phyloP scores from a whole-genome alignment of 2,329 filamentous ascomycete genomes.

The Ceratocystis smalleyi region DNA sequence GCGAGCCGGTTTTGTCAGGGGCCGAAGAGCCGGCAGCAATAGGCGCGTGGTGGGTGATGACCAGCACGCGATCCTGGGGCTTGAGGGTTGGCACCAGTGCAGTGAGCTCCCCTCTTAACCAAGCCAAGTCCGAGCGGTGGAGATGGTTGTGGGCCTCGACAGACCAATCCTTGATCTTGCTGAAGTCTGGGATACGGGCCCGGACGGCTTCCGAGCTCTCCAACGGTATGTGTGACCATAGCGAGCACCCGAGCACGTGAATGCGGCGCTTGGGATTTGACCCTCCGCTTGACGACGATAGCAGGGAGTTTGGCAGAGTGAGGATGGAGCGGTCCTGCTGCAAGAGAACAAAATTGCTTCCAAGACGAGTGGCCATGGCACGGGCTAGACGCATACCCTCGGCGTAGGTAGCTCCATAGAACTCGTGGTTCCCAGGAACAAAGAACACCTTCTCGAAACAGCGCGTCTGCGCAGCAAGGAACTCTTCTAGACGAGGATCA shows the following conservation, averaged over 20 bases:
- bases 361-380: constrained; percentile 26
- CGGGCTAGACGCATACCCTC: constrained; percentile 26
- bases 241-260: constrained; percentile 37
- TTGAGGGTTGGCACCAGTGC: constrained; percentile 9
- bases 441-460: constrained; percentile 32
- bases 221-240: constrained; percentile 37
- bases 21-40: constrained; percentile 32
- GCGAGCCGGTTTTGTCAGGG: constrained; percentile 32
- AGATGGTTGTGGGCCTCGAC: constrained; percentile 33
- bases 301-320: constrained; percentile 20
- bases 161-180: constrained; percentile 37
- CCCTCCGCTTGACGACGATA: neutral
- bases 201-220: constrained; percentile 27
- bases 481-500: constrained; percentile 24
- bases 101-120: constrained; percentile 31
- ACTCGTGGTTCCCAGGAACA: constrained; percentile 40
- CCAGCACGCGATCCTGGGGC: constrained; percentile 23
- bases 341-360: constrained; percentile 30
- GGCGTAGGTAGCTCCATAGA: constrained; percentile 30
- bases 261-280: constrained; percentile 2
- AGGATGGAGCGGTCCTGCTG: constrained; percentile 27
- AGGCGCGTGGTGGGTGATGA: constrained; percentile 44
- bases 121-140: constrained; percentile 34
- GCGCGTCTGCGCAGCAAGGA: constrained; percentile 29
- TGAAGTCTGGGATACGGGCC: constrained; percentile 37